phyloP scores from a whole-genome alignment of 1,284 basidiomycete genomes.

The Puccinia polysora region DNA sequence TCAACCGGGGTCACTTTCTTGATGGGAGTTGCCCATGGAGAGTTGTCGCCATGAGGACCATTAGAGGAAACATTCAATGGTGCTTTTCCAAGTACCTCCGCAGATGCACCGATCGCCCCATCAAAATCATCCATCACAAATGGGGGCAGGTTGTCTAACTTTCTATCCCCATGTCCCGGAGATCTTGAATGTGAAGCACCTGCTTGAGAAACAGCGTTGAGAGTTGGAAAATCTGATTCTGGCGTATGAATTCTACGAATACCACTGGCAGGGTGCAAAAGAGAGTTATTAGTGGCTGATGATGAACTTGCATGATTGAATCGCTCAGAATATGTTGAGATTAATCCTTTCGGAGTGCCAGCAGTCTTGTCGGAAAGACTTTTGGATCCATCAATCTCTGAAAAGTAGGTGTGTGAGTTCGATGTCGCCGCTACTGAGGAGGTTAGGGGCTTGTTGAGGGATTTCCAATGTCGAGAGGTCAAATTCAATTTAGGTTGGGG shows the following conservation, averaged over 20 bases:
- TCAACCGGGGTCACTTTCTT: conserved; percentile 13
- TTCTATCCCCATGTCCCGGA: neutral
- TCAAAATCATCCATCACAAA: conserved; percentile 39
- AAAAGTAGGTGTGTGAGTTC: neutral
- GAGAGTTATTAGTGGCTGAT: too few relatives aligned
- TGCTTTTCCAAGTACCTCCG: neutral
- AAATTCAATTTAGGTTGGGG: conserved; percentile 62
- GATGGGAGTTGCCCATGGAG: conserved; percentile 18
- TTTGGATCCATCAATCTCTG: neutral
- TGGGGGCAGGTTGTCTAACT: conserved; percentile 1
- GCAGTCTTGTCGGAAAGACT: conserved; percentile 9
- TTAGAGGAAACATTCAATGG: neutral
- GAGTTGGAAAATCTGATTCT: neutral
- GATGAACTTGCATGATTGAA: too few relatives aligned
- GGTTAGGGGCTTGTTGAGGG: conserved; percentile 7
- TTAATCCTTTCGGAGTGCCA: too few relatives aligned
- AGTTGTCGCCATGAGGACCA: neutral
- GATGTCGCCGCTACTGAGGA: neutral
- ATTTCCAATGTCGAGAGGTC: conserved; percentile 25
- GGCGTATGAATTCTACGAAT: neutral
- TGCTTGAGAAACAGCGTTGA: neutral
- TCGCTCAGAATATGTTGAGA: too few relatives aligned
- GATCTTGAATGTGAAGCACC: neutral
- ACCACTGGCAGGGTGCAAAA: too few relatives aligned
- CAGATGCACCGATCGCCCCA: neutral